These are phyloP conservation scores for Phialophora macrospora DNA, from an alignment of 2,329 filamentous ascomycete genomes.

Conservation along the genomic window DNA sequence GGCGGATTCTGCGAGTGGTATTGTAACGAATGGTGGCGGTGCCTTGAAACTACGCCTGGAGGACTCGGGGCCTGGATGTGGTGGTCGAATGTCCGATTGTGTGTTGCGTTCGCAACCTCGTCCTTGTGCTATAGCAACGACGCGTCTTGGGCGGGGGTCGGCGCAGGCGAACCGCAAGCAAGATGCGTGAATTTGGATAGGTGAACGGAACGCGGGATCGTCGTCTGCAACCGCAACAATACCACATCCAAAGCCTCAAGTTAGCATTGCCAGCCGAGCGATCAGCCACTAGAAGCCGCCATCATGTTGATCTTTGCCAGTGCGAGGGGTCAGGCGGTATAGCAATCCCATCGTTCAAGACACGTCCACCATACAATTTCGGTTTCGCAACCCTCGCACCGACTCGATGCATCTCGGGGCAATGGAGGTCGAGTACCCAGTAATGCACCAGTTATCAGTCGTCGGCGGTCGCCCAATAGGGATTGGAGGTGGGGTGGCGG, in stretches of 20 bases:
- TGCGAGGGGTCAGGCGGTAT: neutral
- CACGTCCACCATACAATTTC: neutral
- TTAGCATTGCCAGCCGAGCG: slow-evolving; percentile 2
- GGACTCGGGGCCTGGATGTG: neutral
- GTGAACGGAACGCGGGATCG: neutral
- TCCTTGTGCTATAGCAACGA: neutral
- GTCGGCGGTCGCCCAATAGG: neutral
- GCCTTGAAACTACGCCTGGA: neutral
- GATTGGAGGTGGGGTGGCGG: neutral
- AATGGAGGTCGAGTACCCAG: neutral
- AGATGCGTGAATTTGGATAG: neutral
- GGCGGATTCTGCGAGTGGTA: slow-evolving; percentile 2
- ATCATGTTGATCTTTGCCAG: neutral
- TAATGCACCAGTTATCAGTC: neutral
- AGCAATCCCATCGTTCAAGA: neutral
- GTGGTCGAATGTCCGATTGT: neutral
- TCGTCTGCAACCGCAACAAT: slow-evolving; percentile 12
- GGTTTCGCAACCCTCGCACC: neutral
- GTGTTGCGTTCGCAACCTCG: neutral
- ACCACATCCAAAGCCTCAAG: slow-evolving; percentile 8
- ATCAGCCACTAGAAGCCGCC: neutral
- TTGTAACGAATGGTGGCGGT: neutral
- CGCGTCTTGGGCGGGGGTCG: neutral
- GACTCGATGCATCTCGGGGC: neutral
- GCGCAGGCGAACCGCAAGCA: neutral